Percentiles rank a stretch among this genome's conserved stretches.
These are phyloP conservation scores for Candida xyloterini DNA, from an alignment of 805 yeast genomes.

Conservation along the genomic window DNA sequence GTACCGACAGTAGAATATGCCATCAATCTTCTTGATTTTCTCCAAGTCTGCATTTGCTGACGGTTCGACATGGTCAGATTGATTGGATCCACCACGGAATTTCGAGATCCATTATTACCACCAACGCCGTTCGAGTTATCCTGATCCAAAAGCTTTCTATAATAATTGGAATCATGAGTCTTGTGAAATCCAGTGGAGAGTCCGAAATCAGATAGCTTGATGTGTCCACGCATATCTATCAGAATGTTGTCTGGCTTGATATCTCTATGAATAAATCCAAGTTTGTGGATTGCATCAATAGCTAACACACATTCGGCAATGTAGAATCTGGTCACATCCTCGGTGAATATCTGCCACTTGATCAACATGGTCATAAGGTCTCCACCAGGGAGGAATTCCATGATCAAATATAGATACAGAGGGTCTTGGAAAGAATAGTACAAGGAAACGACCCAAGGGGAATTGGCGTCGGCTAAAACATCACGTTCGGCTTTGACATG, in stretches of 20 bases:
- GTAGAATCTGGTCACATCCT: conserved; percentile 87
- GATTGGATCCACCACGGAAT: conserved; percentile 89
- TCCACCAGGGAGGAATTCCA: conserved; percentile 84
- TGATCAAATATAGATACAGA: conserved; percentile 68
- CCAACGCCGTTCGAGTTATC: conserved; percentile 33
- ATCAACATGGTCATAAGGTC: conserved; percentile 93
- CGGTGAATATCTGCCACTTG: conserved; percentile 90
- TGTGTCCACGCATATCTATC: conserved; percentile 63
- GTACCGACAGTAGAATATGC: conserved; percentile 97
- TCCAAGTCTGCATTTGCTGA: conserved; percentile 95
- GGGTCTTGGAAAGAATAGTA: conserved; percentile 81
- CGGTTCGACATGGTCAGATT: conserved; percentile 92
- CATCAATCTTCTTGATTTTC: conserved; percentile 87
- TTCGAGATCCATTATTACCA: conserved; percentile 44
- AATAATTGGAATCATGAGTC: conserved; percentile 87
- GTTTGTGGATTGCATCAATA: conserved; percentile 87
- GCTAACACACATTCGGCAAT: conserved; percentile 97
- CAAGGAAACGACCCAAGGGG: conserved; percentile 84
- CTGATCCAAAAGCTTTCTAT: conserved; percentile 75
- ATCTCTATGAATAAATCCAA: conserved; percentile 95
- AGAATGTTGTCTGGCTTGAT: conserved; percentile 93
- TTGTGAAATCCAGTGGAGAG: conserved; percentile 88
- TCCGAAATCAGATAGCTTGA: conserved; percentile 70
- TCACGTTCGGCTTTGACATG: conserved; percentile 96
- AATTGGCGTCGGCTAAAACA: conserved; percentile 84